Conservation (phyloP, 805 yeast species). For the Barnettozyma wickerhamii region DNA sequence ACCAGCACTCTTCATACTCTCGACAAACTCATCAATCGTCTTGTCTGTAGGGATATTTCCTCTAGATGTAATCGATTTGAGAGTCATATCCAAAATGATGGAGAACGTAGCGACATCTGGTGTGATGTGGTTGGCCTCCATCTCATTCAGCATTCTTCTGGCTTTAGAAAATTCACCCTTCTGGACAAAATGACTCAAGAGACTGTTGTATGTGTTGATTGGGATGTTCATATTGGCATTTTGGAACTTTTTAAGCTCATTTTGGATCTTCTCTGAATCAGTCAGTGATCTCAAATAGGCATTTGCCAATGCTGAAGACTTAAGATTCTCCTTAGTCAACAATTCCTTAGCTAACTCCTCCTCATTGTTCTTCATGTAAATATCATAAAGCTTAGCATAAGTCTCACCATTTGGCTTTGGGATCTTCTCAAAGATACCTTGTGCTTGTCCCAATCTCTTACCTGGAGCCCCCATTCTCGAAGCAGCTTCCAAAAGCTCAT, state of each 20-base stretch:
- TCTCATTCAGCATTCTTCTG: constrained; percentile 42
- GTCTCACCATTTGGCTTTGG: constrained; percentile 44
- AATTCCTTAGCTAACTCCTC: constrained; percentile 41
- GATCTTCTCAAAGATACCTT: constrained; percentile 31
- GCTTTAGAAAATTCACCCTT: constrained; percentile 40
- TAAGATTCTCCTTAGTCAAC: constrained; percentile 26
- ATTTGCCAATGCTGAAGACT: constrained; percentile 25
- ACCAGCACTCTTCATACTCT: constrained; percentile 35
- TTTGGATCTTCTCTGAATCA: constrained; percentile 13
- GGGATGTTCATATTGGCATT: constrained; percentile 38
- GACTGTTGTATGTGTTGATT: constrained; percentile 46
- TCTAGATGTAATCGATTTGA: constrained; percentile 41
- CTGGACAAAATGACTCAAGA: constrained; percentile 40
- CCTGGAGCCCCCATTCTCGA: constrained; percentile 25
- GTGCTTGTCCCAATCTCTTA: constrained; percentile 34
- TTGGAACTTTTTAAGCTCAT: constrained; percentile 8
- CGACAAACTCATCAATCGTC: constrained; percentile 35
- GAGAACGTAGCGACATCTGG: constrained; percentile 66
- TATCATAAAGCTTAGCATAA: constrained; percentile 42
- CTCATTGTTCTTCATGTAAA: constrained; percentile 42
- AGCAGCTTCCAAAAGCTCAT: constrained; percentile 48
- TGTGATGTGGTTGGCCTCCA: constrained; percentile 37
- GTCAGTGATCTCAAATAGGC: constrained; percentile 20
- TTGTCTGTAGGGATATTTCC: constrained; percentile 38
- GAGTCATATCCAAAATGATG: constrained; percentile 47